Evolutionary conservation across 768 basidiomycete species (phyloP).

Genomic region (Clitopilus passeckerianus): DNA sequence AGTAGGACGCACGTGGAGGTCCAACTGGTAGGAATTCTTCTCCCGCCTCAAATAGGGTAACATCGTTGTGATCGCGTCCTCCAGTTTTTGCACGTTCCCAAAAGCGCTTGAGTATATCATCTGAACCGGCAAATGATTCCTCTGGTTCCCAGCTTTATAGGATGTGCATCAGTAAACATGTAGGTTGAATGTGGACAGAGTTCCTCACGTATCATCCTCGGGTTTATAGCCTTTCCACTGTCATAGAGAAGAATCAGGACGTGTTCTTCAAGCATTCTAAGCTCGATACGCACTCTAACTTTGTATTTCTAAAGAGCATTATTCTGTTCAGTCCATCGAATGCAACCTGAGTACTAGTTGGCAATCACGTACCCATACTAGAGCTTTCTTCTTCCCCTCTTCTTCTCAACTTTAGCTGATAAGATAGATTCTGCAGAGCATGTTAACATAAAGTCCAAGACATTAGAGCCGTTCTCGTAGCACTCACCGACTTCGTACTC

Average conservation of each 20-base stretch:
- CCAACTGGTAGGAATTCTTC: constrained; percentile 53
- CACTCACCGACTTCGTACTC: constrained; percentile 70
- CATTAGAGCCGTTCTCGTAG: neutral
- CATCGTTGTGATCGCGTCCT: constrained; percentile 44
- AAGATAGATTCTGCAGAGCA: constrained; percentile 42
- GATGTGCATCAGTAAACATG: constrained; percentile 4
- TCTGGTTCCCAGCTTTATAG: constrained; percentile 61
- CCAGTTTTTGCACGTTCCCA: constrained; percentile 43
- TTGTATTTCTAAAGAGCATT: constrained; percentile 41
- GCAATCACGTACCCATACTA: constrained; percentile 32
- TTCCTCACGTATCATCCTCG: constrained; percentile 54
- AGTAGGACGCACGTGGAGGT: constrained; percentile 45
- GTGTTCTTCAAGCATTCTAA: neutral
- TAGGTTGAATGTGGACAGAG: neutral
- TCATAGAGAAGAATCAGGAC: constrained; percentile 3
- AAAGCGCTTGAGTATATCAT: constrained; percentile 48
- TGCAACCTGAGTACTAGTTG: too few species aligned
- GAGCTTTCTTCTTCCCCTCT: constrained; percentile 36
- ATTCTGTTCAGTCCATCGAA: neutral
- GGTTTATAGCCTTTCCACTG: constrained; percentile 60
- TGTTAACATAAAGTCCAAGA: neutral
- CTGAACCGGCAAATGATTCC: constrained; percentile 53
- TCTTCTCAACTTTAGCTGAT: constrained; percentile 44
- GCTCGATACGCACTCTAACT: constrained; percentile 43
- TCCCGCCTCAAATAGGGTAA: constrained; percentile 44